Evolutionary conservation across 768 basidiomycete species (phyloP).

Genomic region (Podaxis sp.): DNA sequence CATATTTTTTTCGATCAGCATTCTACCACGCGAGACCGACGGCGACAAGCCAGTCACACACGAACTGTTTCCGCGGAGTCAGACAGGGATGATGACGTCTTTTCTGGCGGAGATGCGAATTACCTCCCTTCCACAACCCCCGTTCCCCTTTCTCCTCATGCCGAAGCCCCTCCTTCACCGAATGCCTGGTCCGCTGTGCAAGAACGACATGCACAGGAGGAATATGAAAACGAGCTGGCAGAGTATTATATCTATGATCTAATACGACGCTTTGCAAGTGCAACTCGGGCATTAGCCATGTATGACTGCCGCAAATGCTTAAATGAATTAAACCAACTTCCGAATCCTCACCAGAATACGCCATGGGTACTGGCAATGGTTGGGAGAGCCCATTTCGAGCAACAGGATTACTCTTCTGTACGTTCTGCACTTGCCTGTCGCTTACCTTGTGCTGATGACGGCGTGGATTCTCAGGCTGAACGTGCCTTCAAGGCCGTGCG

Average conservation of each 20-base stretch:
- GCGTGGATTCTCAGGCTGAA: slow-evolving; percentile 61
- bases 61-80: slow-evolving; percentile 67
- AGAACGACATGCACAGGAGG: slow-evolving; percentile 70
- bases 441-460: slow-evolving; percentile 27
- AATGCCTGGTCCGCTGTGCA: slow-evolving; percentile 63
- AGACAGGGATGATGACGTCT: slow-evolving; percentile 66
- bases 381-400: slow-evolving; percentile 88
- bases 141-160: slow-evolving; percentile 56
- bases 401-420: slow-evolving; percentile 85
- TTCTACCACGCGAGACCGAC: slow-evolving; percentile 49
- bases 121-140: slow-evolving; percentile 64
- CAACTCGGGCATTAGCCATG: slow-evolving; percentile 67
- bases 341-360: slow-evolving; percentile 68
- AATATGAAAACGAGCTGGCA: slow-evolving; percentile 69
- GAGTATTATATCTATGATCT: slow-evolving; percentile 83
- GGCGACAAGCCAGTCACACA: slow-evolving; percentile 50
- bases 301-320: slow-evolving; percentile 79
- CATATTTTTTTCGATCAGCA: slow-evolving; percentile 16
- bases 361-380: slow-evolving; percentile 80
- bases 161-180: slow-evolving; percentile 63
- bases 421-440: slow-evolving; percentile 31
- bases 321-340: slow-evolving; percentile 73
- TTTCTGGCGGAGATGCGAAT: slow-evolving; percentile 44
- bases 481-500: slow-evolving; percentile 84
- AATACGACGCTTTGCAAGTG: slow-evolving; percentile 77